These are phyloP conservation scores for Barnettozyma siamensis DNA, from an alignment of 805 yeast genomes.

Conservation along the genomic window DNA sequence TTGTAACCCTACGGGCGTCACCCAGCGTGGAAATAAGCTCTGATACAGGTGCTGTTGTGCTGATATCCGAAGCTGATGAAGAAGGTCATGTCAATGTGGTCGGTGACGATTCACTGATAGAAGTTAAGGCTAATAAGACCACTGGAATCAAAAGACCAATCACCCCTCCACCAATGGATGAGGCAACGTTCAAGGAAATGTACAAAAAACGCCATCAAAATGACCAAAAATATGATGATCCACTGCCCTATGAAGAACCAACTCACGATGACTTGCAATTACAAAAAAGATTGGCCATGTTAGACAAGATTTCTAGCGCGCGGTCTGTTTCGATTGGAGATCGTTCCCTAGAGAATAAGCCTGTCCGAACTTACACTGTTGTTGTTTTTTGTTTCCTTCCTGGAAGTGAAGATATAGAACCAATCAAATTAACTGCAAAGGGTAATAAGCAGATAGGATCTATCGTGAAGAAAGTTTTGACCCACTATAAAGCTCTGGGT, in stretches of 20 bases:
- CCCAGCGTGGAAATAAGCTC: too few relatives aligned
- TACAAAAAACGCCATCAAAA: neutral
- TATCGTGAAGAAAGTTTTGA: conserved; percentile 12
- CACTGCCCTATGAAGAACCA: neutral
- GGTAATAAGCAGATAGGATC: conserved; percentile 17
- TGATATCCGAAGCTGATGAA: neutral
- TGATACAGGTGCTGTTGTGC: too few relatives aligned
- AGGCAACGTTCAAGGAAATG: conserved; percentile 5
- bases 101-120: neutral
- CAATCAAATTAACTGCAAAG: conserved; percentile 10
- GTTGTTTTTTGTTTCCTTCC: conserved; percentile 18
- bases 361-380: conserved; percentile 8
- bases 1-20: too few relatives aligned
- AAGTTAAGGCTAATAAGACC: neutral
- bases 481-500: conserved; percentile 5
- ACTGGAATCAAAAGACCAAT: conserved; percentile 5
- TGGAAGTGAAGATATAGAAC: conserved; percentile 11
- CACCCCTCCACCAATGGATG: conserved; percentile 19
- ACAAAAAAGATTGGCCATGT: conserved; percentile 1
- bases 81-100: neutral
- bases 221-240: neutral
- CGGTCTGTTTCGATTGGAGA: neutral
- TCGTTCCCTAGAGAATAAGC: neutral
- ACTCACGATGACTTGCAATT: neutral
- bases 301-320: neutral